Evolutionary conservation across 148 eudicot species (phyloP), one percentile per base, ranked within the genome.

Genomic region (Amaranthus palmeri): DNA sequence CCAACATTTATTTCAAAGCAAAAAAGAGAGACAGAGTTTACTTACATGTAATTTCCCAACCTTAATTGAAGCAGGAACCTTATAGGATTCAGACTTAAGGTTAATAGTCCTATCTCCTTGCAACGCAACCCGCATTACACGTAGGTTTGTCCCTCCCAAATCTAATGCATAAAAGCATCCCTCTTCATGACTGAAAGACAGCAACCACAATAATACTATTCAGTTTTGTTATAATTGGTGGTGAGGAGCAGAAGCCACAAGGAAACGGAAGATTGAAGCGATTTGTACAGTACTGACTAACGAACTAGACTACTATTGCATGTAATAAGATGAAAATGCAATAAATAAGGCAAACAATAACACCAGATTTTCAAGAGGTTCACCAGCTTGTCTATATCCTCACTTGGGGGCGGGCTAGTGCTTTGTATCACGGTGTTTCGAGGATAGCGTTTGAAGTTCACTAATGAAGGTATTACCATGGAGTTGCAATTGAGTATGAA

Each of bases 121-220:
- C 80, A 84, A 59, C 62, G 65, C 67, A 55, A 84, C 82, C 68
- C 67, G 80, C 73, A 81, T 70, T n/a, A 79, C 82, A 5, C 86
- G 80, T 7, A 84, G 79, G 64, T 84, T 84, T 36, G 86, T 84
- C 61, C 86, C 86, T 3, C 86, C 86, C 11, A 84, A 67, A 76
- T 84, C 84, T 77, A 81, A 61, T 46, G 86, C 84, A 73, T 81
- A 84, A 62, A 68, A 84, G 69, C 73, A 68, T 50, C 86, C 86
- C 48, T 64, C 76, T 41, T 84, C 86, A 51, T 81, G 7, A 61
- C 86, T 81, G 75, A 74, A 68, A 51, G 52, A 49, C n/a, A 66
- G 63, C 25, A 74, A 47, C 45, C 54, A 61, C 15, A 46, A 69
- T 10, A 74, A 54, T 11, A 55, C 67, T 8, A 51, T 47, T 67